Evolutionary conservation across 2,329 filamentous ascomycete species (phyloP), one percentile per base, ranked within the genome.

Genomic region (Calonectria leucothoes): DNA sequence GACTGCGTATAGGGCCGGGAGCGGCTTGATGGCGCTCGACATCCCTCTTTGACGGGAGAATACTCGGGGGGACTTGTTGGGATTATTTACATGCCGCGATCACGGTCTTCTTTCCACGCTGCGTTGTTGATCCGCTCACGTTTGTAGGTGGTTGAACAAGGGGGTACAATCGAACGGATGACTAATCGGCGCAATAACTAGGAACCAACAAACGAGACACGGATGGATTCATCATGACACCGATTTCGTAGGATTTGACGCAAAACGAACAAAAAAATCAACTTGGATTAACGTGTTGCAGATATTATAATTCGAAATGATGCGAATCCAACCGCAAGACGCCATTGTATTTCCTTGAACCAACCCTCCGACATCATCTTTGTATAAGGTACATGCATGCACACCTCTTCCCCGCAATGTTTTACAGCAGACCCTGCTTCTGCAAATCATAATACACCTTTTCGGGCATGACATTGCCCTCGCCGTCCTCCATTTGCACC

Each of bases 401-500:
- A n/a, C 61, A 68, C 57, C 64, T 64, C 48, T 65, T 59, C 72
- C 73, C 79, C 42, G 64, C 55, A 74, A 7, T 27, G 20, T 71
- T 70, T 85, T 88, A 97, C 77, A 97, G 86, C 81, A 98, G 88
- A 39, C 96, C 96, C 83, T 98, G 95, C 86, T 97, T 98, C 85
- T 95, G 94, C 85, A 98, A 86, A 89, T 99, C 97, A 77, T 96
- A 93, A 84, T 98, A 99, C 69, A 99, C 96, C 89, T 98, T 98
- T 87, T 98, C 95, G 0, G 97, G 97, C 97, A 99, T 99, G 71
- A 99, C 97, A 81, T 99, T 98, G 59, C 97, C 97, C 83, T 98
- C 94, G 0, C 92, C 94, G 84, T 99, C 97, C 88, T 99, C 97
- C 97, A 99, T 99, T 88, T 99, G 95, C 64, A 98, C 95, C 12